phyloP scores from a whole-genome alignment of 2,329 filamentous ascomycete genomes.

The Pseudocercospora eumusae region DNA sequence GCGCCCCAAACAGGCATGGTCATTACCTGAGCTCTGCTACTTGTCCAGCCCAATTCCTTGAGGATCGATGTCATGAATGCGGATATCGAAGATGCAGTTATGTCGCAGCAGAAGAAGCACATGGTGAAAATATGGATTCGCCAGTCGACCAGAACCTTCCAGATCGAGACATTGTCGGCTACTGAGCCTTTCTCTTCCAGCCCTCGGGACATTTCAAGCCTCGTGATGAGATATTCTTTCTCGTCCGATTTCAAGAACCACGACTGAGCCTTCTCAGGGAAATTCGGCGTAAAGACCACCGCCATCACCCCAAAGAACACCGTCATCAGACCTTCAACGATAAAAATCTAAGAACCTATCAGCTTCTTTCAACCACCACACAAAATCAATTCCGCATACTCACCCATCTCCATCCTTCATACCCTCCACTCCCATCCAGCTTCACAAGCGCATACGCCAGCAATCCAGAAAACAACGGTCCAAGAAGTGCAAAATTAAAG shows the following conservation, averaged over 20 bases:
- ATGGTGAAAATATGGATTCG: conserved; percentile 19
- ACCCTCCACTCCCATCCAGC: conserved; percentile 15
- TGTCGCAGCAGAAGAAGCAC: conserved; percentile 22
- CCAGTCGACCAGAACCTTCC: conserved; percentile 19
- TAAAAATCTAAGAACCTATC: too few relatives aligned
- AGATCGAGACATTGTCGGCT: conserved; percentile 15
- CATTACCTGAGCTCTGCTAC: conserved; percentile 17
- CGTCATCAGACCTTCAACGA: conserved; percentile 21
- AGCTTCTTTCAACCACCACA: too few relatives aligned
- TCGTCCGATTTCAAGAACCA: conserved; percentile 17
- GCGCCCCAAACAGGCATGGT: conserved; percentile 21
- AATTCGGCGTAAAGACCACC: conserved; percentile 15
- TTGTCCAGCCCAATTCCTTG: conserved; percentile 18
- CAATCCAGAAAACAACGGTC: conserved; percentile 18
- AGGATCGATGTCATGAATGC: conserved; percentile 22
- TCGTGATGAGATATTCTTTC: conserved; percentile 14
- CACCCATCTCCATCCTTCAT: conserved; percentile 20
- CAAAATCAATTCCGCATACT: too few relatives aligned
- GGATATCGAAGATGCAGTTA: conserved; percentile 16
- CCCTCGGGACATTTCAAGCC: conserved; percentile 13
- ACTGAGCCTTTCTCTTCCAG: conserved; percentile 16
- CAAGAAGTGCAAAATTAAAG: conserved; percentile 18
- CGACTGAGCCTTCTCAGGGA: conserved; percentile 16
- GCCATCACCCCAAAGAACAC: conserved; percentile 20
- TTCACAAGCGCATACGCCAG: conserved; percentile 19